Evolutionary conservation across 345 rosid genomes (phyloP), one percentile per base, ranked within the genome.

Genomic region (Triadica sebifera): DNA sequence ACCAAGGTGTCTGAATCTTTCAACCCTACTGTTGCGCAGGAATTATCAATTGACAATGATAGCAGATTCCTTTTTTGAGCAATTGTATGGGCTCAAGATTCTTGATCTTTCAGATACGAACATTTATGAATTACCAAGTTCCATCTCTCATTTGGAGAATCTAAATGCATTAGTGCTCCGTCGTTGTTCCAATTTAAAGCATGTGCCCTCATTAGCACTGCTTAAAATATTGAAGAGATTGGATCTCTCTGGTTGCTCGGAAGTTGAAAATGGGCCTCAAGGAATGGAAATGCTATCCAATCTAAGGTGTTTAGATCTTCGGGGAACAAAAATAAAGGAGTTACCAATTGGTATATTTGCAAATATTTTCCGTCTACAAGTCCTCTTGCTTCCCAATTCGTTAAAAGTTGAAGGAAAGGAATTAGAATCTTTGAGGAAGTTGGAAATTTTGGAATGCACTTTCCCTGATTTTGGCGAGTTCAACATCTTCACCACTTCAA

Each of bases 231-330:
- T 83, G 59, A 69, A 39, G 72, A 69, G 39, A 64, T 39, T 83
- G 39, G 81, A 83, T 56, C 78, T 80, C 9, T 1, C 0, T 2
- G 0, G 6, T 3, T 8, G 4, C 1, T 19, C 19, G 4, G 39
- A 4, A 1, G 65, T 80, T n/a, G 41, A 9, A 8, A 13, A 71
- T 37, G 37, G 69, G 3, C 84, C 84, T 7, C 29, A 71, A 34
- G 82, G 80, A 6, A 34, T 80, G 70, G 72, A 75, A 39, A 46
- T 12, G 19, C n/a, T 80, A 45, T 56, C 38, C 25, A 77, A 80
- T 49, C 78, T 83, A 5, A 73, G 8, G 58, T 75, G 57, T 56
- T 73, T 78, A 13, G 25, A 69, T 24, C 51, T 78, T 47, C 1
- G 37, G 4, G 3, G 3, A 4, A n/a, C 29, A 4, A 11, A 0